Evolutionary conservation across 768 basidiomycete genomes (phyloP), one percentile per base, ranked within the genome.

Genomic region (Russula compacta): DNA sequence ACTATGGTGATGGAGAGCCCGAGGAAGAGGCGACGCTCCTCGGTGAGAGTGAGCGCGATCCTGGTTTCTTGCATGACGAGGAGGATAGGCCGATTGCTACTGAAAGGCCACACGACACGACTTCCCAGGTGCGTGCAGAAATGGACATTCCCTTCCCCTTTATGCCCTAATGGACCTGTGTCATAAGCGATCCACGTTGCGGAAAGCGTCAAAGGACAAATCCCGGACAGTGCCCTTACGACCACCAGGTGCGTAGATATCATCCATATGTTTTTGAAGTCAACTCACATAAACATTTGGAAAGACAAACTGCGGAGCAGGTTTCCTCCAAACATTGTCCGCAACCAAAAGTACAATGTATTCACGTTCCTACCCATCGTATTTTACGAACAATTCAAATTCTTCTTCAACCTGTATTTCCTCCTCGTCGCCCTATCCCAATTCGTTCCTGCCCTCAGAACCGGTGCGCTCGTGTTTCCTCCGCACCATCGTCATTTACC

Each of bases 341-440:
- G 91, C 67, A 99, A 99, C 69, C 95, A 98, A 74, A 99, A 99
- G 77, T 98, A 98, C 80, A 95, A 95, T 71, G 79, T 89, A 56
- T 82, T 92, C 75, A 93, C 91, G n/a, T 99, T 99, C 78, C 81
- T 99, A 10, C 97, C 97, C 3, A 83, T 98, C 66, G 95, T 98
- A 48, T 84, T 98, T 72, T 98, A 98, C 73, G 95, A 98, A 72
- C 95, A 98, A 72, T 99, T 98, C 86, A 98, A 98, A 74, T 98
- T 95, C 79, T 99, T 99, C 78, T 98, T 97, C 84, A 99, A 98
- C 71, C 80, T 98, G 7, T 99, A 98, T 73, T 99, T 99, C 71
- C 83, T 98, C 11, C 85, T 98, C 24, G 97, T 99, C 40, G 97
- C 97, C 0, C 79, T 98, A 8, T 93, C 90, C 9, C 97, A 98